Base-by-base conservation (phyloP, 2,329 filamentous ascomycete genomes). In the Coniochaeta ligniaria region DNA sequence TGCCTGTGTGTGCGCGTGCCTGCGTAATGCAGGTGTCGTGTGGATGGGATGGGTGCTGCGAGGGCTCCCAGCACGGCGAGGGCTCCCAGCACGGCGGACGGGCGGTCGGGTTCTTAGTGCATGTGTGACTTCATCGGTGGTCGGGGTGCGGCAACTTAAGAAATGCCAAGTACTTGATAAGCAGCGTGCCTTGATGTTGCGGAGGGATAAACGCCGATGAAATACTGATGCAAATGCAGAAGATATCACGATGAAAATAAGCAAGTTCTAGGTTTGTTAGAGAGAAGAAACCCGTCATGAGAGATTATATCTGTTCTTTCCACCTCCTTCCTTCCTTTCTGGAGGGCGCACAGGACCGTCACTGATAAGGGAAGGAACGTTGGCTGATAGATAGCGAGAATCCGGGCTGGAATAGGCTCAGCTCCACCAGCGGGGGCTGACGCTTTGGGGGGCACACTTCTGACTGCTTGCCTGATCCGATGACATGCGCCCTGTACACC, bases 1-100 rank as follows among this genome's bases (percentile, higher is more conserved):
- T 35, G 43, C 20, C n/a, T n/a, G 6, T 24, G 43, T 47, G 43
- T 52, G 47, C 47, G 47, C 35, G 54, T 57, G 54, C 54, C 54
- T 57, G 54, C 54, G 54, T 52, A 36, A 57, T 57, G 54, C 54
- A 57, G 54, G 54, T 57, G 54, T 57, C 54, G 54, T 38, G 54
- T 57, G 54, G 54, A 28, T 36, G 38, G 54, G 54, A 28, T 36
- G 38, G 26, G 17, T 9, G 54, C 35, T 35, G 35, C 54, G 17
- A 38, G 28, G 47, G 22, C 20, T 57, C 54, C 54, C 54, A 57
- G 54, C 28, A 6, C n/a, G 12, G 31, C n/a, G 54, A 31, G n/a
- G n/a, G n/a, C n/a, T n/a, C n/a, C n/a, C n/a, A n/a, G n/a, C n/a
- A 3, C 16, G 14, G 28, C 17, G 52, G 52, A 56, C 52, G 17